Base-by-base conservation (phyloP, 768 basidiomycete species). In the Leccinum imitatum region DNA sequence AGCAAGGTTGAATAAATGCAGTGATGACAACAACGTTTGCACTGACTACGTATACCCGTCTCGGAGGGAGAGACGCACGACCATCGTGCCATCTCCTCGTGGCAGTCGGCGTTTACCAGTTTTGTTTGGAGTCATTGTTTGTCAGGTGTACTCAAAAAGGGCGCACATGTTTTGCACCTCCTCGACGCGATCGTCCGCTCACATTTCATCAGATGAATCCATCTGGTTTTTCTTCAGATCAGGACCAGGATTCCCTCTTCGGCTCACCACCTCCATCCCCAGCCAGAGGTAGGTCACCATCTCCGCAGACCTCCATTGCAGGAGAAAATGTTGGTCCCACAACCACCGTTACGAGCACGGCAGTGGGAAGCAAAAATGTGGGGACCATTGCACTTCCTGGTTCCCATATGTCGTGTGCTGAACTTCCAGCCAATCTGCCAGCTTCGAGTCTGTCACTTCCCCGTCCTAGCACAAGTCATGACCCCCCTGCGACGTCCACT, bases 351-450 rank as follows among this genome's bases (percentile, higher is more conserved):
- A 78, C 67, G 13, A 39, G 59, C 41, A 35, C 56, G 58, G 66
- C 61, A 51, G 48, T 39, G 57, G 35, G 57, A 61, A 60, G 58
- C 60, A 67, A 66, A 74, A 91, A 93, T 84, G 91, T 93, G 90
- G 90, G 90, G 90, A 88, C 90, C 89, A 91, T 91, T 92, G 91
- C 91, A 92, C 91, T 92, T 90, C 89, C 89, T 91, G 91, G 90
- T 85, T 90, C 89, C 90, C 90, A 89, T 80, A 81, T 74, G 73
- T 75, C 79, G 76, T 80, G 79, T 89, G 89, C 89, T 91, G 88
- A 92, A 91, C 82, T 87, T 78, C 83, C 89, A 78, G 82, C 87
- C 80, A 78, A 84, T 80, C 85, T 87, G 84, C 75, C 87, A 90
- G 89, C 84, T 80, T 82, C 80, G 78, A 80, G 82, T 74, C 77